Conservation (phyloP, 2,329 filamentous ascomycete species). For the Capronia americana region DNA sequence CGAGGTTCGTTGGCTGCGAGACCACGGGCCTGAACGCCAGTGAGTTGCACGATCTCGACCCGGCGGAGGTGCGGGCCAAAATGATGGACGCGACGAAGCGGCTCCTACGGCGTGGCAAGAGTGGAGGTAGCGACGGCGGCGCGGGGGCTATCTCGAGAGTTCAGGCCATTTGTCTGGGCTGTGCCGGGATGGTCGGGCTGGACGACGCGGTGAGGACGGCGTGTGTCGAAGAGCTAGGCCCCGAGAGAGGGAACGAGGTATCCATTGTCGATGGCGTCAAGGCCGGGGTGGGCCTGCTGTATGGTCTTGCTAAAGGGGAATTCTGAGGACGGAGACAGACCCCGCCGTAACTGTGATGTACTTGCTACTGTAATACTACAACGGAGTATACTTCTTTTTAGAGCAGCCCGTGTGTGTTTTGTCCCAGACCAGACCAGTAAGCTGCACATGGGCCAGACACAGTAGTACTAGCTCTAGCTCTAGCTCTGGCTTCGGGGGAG, state of each 20-base stretch:
- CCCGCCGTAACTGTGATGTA: too few species aligned
- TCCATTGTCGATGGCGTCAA: slow-evolving; percentile 81
- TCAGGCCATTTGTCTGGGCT: slow-evolving; percentile 79
- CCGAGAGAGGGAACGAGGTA: slow-evolving; percentile 63
- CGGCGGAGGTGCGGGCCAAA: slow-evolving; percentile 67
- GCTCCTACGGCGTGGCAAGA: slow-evolving; percentile 57
- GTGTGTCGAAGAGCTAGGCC: slow-evolving; percentile 68
- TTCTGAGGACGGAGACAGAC: slow-evolving; percentile 25
- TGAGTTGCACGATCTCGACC: slow-evolving; percentile 74
- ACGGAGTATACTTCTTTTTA: too few species aligned
- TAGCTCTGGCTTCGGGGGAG: too few species aligned
- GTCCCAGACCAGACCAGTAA: too few species aligned
- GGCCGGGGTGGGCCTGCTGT: slow-evolving; percentile 46
- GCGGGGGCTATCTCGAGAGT: slow-evolving; percentile 44
- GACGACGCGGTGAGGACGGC: slow-evolving; percentile 76
- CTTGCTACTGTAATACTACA: too few species aligned
- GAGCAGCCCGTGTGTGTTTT: too few species aligned
- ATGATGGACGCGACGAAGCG: slow-evolving; percentile 73
- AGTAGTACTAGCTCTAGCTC: too few species aligned
- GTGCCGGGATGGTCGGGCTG: slow-evolving; percentile 88
- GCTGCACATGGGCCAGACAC: too few species aligned
- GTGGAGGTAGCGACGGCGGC: neutral
- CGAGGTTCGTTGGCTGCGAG: slow-evolving; percentile 75
- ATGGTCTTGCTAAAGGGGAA: slow-evolving; percentile 28
- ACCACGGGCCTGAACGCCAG: slow-evolving; percentile 81